Evolutionary conservation across 2,329 filamentous ascomycete genomes (phyloP).

Genomic region (Chaetomium sp.): DNA sequence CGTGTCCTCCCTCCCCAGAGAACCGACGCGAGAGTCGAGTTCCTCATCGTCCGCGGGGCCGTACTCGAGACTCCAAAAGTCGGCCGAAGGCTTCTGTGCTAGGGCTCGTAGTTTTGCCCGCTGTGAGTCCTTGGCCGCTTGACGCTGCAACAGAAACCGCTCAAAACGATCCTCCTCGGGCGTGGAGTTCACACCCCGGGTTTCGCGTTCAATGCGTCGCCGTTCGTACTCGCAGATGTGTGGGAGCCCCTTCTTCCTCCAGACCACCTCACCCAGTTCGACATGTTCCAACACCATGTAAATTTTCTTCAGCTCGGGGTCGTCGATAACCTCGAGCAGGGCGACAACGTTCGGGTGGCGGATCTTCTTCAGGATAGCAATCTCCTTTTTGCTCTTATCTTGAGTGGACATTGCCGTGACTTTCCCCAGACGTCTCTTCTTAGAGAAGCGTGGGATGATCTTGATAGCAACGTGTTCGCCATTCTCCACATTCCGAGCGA

Average conservation of each 20-base stretch:
- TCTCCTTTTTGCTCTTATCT: conserved; percentile 88
- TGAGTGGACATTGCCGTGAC: conserved; percentile 59
- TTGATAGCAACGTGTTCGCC: conserved; percentile 89
- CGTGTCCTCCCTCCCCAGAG: conserved; percentile 36
- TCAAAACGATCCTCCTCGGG: conserved; percentile 56
- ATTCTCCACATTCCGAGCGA: conserved; percentile 73
- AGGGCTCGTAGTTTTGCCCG: conserved; percentile 45
- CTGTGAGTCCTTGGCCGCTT: conserved; percentile 51
- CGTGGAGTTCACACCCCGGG: conserved; percentile 51
- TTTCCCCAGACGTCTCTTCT: conserved; percentile 83
- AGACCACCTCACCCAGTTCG: conserved; percentile 86
- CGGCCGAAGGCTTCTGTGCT: conserved; percentile 46
- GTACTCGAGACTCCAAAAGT: conserved; percentile 81
- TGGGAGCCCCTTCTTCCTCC: conserved; percentile 81
- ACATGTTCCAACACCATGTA: conserved; percentile 97
- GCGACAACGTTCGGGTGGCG: conserved; percentile 96
- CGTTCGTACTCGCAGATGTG: conserved; percentile 81
- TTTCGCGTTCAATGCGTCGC: conserved; percentile 68
- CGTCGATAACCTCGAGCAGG: conserved; percentile 93
- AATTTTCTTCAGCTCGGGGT: conserved; percentile 92
- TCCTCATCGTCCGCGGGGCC: conserved; percentile 53
- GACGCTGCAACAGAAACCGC: conserved; percentile 52
- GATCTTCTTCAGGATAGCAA: conserved; percentile 97
- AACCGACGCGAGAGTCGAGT: conserved; percentile 37
- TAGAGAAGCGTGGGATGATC: conserved; percentile 94